Evolutionary conservation across 371 early-diverging fungal genomes (phyloP).

Genomic region (Rhizopus sp.): DNA sequence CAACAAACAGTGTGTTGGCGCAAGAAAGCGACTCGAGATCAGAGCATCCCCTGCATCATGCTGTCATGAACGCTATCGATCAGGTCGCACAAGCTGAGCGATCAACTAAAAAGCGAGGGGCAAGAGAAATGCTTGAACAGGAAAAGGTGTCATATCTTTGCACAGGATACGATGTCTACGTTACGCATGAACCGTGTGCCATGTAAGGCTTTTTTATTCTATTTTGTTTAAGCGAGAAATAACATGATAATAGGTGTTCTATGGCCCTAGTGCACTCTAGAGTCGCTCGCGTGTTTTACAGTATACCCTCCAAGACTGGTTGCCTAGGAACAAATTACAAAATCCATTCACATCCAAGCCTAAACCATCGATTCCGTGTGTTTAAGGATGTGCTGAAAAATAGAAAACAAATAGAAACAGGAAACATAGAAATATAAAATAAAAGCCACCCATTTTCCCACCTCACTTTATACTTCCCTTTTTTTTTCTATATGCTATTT

Average conservation of each 20-base stretch:
- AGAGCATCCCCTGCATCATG: conserved; percentile 61
- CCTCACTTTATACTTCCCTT: background rate
- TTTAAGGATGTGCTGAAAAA: conserved; percentile 29
- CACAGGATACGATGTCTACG: conserved; percentile 62
- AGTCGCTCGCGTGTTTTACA: conserved; percentile 74
- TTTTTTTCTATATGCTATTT: background rate
- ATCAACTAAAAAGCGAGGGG: conserved; percentile 22
- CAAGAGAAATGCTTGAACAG: conserved; percentile 21
- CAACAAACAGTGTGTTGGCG: conserved; percentile 39
- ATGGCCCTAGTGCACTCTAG: conserved; percentile 84
- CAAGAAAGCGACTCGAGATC: conserved; percentile 50
- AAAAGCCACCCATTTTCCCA: conserved; percentile 6
- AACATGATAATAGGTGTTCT: conserved; percentile 58
- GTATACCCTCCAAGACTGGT: conserved; percentile 59
- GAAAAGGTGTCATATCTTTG: conserved; percentile 53
- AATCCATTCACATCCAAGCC: conserved; percentile 66
- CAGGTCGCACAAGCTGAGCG: conserved; percentile 40
- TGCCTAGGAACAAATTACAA: conserved; percentile 70
- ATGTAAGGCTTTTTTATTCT: conserved; percentile 44
- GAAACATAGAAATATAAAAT: conserved; percentile 24
- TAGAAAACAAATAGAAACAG: background rate
- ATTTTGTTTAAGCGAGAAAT: background rate
- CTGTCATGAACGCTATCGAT: conserved; percentile 64
- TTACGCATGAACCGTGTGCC: conserved; percentile 69
- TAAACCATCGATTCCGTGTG: conserved; percentile 71